Conservation (phyloP, 805 yeast species). For the Cyberlindnera bimundalis region DNA sequence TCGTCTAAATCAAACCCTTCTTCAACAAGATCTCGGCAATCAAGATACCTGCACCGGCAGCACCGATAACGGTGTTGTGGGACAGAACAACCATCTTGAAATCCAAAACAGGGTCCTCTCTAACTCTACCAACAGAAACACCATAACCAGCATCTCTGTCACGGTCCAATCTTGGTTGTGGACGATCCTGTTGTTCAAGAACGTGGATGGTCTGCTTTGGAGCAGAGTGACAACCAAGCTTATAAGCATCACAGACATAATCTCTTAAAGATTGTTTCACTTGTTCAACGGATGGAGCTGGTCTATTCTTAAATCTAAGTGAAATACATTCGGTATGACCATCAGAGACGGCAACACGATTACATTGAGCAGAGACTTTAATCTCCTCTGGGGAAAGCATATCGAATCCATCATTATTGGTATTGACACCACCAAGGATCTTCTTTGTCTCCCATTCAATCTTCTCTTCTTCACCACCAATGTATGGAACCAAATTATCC, state of each 20-base stretch:
- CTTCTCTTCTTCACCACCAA: constrained; percentile 96
- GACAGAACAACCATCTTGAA: constrained; percentile 96
- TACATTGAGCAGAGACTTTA: constrained; percentile 92
- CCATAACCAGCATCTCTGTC: constrained; percentile 93
- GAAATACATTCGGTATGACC: constrained; percentile 97
- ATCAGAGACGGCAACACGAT: constrained; percentile 94
- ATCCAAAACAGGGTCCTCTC: constrained; percentile 92
- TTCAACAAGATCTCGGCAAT: constrained; percentile 88
- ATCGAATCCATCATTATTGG: constrained; percentile 51
- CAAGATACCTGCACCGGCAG: constrained; percentile 97
- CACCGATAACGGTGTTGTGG: constrained; percentile 96
- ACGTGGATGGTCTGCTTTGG: constrained; percentile 92
- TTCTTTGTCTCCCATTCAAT: constrained; percentile 98
- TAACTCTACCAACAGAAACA: constrained; percentile 90
- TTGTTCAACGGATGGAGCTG: constrained; percentile 81
- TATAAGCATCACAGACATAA: constrained; percentile 79
- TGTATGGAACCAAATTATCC: constrained; percentile 93
- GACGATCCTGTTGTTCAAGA: constrained; percentile 87
- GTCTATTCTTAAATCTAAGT: constrained; percentile 73
- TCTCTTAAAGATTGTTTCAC: constrained; percentile 66
- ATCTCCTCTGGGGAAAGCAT: constrained; percentile 64
- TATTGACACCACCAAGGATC: constrained; percentile 68
- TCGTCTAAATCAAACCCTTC: constrained; percentile 56
- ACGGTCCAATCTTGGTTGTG: constrained; percentile 96
- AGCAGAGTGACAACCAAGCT: constrained; percentile 83